Evolutionary conservation across 805 yeast genomes (phyloP), one percentile per base, ranked within the genome.

Genomic region (Metschnikowia kunwiensis): DNA sequence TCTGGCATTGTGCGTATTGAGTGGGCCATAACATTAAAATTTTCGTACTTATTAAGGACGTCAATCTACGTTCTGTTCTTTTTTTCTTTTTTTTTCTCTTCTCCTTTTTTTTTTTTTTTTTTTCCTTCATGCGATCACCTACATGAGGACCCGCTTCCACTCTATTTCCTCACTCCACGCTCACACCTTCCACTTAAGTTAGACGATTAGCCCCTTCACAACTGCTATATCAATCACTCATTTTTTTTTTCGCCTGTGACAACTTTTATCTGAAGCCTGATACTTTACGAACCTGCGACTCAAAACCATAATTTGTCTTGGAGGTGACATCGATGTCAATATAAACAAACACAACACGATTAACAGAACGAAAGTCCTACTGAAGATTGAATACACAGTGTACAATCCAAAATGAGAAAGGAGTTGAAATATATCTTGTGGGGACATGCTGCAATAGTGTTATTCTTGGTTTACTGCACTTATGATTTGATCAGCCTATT

Each of bases 401-500:
- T n/a, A n/a, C n/a, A n/a, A n/a, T n/a, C n/a, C 3, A 17, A 7
- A 20, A 78, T 83, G 84, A 81, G 76, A 57, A 78, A 71, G 55
- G 93, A 84, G 55, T 58, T 82, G 28, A 77, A 77, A 47, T 72
- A 74, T 47, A 68, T 85, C 30, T 54, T 83, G 30, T 68, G 74
- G 58, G 78, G 75, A 14, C 89, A 85, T 51, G 51, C 75, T 10
- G 56, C 71, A n/a, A 50, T 82, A 18, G 61, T 81, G 9, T 34
- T 73, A 4, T 74, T 74, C 44, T 60, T 82, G 19, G 60, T 75
- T n/a, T 85, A 79, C 55, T 71, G 75, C 48, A 74, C 82, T 3
- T 79, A 77, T 49, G 95, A 87, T 58, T 68, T 87, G 40, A 75
- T 86, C 39, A 75, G 89, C 5, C 60, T 87, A 40, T 65, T 83